Evolutionary conservation across 768 basidiomycete genomes (phyloP).

Genomic region (Lactifluus pinguis): DNA sequence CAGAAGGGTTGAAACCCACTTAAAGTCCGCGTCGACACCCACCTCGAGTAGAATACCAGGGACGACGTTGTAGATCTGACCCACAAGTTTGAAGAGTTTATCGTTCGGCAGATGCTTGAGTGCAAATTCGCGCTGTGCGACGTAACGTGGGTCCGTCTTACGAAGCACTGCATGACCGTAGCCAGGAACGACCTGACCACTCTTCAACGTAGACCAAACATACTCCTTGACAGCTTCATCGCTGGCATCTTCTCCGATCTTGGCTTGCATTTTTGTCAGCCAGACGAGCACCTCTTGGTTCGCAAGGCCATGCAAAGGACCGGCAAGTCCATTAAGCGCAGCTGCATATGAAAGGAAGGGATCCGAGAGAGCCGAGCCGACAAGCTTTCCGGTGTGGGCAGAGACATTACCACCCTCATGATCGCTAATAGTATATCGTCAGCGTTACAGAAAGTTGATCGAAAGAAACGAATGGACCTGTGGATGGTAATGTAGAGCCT

Average conservation of each 20-base stretch:
- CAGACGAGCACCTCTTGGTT: slow-evolving; percentile 97
- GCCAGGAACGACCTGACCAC: slow-evolving; percentile 90
- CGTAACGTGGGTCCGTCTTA: slow-evolving; percentile 90
- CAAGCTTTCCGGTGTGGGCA: slow-evolving; percentile 87
- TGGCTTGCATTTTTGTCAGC: slow-evolving; percentile 86
- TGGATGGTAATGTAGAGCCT: slow-evolving; percentile 96
- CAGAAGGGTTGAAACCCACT: not conserved
- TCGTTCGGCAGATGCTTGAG: slow-evolving; percentile 77
- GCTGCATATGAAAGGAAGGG: slow-evolving; percentile 94
- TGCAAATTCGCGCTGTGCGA: slow-evolving; percentile 84
- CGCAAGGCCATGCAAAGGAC: slow-evolving; percentile 92
- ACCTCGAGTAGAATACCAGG: slow-evolving; percentile 86
- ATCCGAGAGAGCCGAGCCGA: slow-evolving; percentile 92
- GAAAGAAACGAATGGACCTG: slow-evolving; percentile 37
- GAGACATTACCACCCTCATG: slow-evolving; percentile 99
- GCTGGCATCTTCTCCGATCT: slow-evolving; percentile 76
- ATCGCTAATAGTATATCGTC: slow-evolving; percentile 41
- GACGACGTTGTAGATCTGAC: slow-evolving; percentile 79
- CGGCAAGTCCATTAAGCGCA: slow-evolving; percentile 91
- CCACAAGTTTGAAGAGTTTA: slow-evolving; percentile 91
- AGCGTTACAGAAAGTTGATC: not conserved
- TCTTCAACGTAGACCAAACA: slow-evolving; percentile 90
- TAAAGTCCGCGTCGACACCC: slow-evolving; percentile 20
- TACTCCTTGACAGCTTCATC: slow-evolving; percentile 90
- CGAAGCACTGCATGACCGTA: slow-evolving; percentile 82